Percentiles rank a stretch among this genome's conserved stretches.
These are phyloP conservation scores for Trichosanthes truncata DNA, from an alignment of 306 rosid species.

Conservation along the genomic window DNA sequence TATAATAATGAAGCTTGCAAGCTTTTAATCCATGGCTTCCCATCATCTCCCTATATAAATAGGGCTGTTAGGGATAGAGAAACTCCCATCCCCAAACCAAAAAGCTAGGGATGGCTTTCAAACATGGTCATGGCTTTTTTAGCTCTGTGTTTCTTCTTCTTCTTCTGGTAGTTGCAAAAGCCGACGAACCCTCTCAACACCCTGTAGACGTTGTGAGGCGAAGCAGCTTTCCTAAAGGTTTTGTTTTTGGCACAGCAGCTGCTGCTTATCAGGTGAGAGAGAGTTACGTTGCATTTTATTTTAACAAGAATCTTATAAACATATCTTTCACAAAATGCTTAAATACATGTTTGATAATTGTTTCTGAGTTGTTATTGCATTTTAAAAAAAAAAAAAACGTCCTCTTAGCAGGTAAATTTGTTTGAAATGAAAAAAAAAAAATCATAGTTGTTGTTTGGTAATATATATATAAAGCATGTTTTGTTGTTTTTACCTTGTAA, in stretches of 20 bases:
- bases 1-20: not conserved
- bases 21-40: not conserved
- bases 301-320: too few species aligned
- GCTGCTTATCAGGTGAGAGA: slow-evolving; percentile 19
- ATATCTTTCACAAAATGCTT: too few species aligned
- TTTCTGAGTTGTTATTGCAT: too few species aligned
- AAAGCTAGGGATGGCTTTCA: not conserved
- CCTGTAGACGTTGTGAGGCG: not conserved
- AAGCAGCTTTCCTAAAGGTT: slow-evolving; percentile 16
- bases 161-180: not conserved
- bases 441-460: too few species aligned
- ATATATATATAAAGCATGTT: too few species aligned
- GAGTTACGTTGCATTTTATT: too few species aligned
- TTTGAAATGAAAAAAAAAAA: too few species aligned
- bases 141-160: not conserved
- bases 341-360: too few species aligned
- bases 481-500: too few species aligned
- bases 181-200: not conserved
- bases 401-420: too few species aligned
- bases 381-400: too few species aligned
- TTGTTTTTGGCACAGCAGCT: slow-evolving; percentile 24
- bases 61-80: not conserved
- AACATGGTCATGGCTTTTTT: not conserved
- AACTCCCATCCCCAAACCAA: not conserved
- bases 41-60: not conserved